phyloP scores from a whole-genome alignment of 352 stramenopile species.

The Pythium sukuiense region DNA sequence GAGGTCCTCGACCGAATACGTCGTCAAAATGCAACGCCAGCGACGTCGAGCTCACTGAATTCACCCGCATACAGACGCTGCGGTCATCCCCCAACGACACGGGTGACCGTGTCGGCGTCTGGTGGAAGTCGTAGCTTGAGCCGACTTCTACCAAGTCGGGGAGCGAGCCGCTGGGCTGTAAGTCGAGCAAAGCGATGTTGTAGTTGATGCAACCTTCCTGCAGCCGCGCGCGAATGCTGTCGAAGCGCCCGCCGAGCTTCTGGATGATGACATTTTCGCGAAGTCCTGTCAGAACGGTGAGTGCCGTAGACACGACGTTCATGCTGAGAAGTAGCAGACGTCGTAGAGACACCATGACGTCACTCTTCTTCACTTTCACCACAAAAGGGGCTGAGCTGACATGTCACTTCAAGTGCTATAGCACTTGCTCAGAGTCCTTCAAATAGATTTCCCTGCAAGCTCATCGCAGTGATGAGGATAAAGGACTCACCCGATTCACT shows the following conservation, averaged over 20 bases:
- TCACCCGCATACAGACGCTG: constrained; percentile 30
- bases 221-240: constrained; percentile 40
- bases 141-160: constrained; percentile 35
- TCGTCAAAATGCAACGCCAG: constrained; percentile 32
- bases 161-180: constrained; percentile 1
- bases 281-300: constrained; percentile 49
- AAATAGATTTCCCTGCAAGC: too few relatives aligned
- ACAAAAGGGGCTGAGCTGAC: too few relatives aligned
- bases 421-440: too few relatives aligned
- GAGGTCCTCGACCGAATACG: constrained; percentile 23
- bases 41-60: constrained; percentile 30
- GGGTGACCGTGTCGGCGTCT: constrained; percentile 16
- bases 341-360: neutral
- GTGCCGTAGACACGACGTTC: constrained; percentile 41
- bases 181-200: constrained; percentile 30
- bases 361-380: too few relatives aligned
- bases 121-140: constrained; percentile 25
- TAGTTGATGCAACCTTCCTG: constrained; percentile 41
- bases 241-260: constrained; percentile 42
- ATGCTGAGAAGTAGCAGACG: constrained; percentile 2
- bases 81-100: constrained; percentile 25
- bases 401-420: too few relatives aligned
- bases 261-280: constrained; percentile 50
- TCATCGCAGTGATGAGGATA: too few relatives aligned
- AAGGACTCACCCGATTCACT: too few relatives aligned